These are phyloP conservation scores for Daedaleopsis nitida DNA, from an alignment of 768 basidiomycete genomes.

Conservation along the genomic window DNA sequence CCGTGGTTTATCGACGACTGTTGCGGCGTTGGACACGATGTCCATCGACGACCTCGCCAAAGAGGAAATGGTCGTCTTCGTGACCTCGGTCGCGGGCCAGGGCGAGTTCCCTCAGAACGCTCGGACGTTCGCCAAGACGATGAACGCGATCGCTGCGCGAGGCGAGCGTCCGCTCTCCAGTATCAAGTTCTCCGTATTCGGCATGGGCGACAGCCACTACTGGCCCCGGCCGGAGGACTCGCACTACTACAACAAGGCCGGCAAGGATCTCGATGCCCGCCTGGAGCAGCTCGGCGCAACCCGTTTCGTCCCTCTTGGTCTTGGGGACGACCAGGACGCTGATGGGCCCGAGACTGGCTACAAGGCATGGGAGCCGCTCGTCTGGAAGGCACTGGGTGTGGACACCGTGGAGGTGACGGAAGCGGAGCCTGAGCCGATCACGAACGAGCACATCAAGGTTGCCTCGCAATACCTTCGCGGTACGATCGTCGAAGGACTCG, in stretches of 20 bases:
- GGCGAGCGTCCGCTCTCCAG: slow-evolving; percentile 62
- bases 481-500: slow-evolving; percentile 90
- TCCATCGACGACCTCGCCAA: slow-evolving; percentile 72
- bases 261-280: slow-evolving; percentile 84
- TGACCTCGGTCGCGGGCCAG: slow-evolving; percentile 94
- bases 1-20: slow-evolving; percentile 75
- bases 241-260: slow-evolving; percentile 98
- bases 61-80: slow-evolving; percentile 69
- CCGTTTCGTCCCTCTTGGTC: slow-evolving; percentile 72
- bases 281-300: slow-evolving; percentile 80
- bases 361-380: slow-evolving; percentile 88
- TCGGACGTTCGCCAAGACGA: slow-evolving; percentile 81
- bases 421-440: slow-evolving; percentile 94
- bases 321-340: slow-evolving; percentile 97
- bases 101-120: slow-evolving; percentile 98
- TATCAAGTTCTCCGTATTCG: slow-evolving; percentile 84
- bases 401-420: slow-evolving; percentile 86
- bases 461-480: slow-evolving; percentile 93
- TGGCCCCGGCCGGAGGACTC: slow-evolving; percentile 97
- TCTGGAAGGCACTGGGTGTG: slow-evolving; percentile 96
- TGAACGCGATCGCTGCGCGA: slow-evolving; percentile 65
- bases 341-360: slow-evolving; percentile 97
- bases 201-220: slow-evolving; percentile 97
- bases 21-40: slow-evolving; percentile 81
- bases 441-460: slow-evolving; percentile 99